phyloP scores from a whole-genome alignment of 805 yeast species.

The Lipomyces chichibuensis region DNA sequence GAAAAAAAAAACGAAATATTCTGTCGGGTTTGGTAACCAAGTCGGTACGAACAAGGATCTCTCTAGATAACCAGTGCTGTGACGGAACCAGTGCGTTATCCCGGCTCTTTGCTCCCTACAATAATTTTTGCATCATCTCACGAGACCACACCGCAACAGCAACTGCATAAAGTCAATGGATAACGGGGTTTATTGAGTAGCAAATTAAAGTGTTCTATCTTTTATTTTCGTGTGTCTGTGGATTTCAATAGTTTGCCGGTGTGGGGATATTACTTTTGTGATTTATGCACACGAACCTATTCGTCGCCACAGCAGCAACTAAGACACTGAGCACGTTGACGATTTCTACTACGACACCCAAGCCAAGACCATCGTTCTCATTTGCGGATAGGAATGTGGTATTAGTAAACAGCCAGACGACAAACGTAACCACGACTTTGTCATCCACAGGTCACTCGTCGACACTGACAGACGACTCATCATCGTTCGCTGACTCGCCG shows the following conservation, averaged over 20 bases:
- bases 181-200: neutral
- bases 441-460: neutral
- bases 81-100: too few species aligned
- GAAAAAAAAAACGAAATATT: too few species aligned
- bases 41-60: too few species aligned
- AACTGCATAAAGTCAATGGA: neutral
- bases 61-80: too few species aligned
- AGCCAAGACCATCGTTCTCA: neutral
- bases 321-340: neutral
- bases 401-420: neutral
- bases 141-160: too few species aligned
- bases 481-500: neutral
- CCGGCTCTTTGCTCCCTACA: too few species aligned
- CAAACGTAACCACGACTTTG: neutral
- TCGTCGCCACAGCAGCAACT: neutral
- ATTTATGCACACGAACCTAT: neutral
- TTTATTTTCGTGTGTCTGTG: neutral
- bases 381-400: constrained; percentile 1
- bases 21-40: too few species aligned
- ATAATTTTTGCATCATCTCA: too few species aligned
- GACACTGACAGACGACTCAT: neutral
- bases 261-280: neutral
- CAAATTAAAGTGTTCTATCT: neutral
- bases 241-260: neutral
- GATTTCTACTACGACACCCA: neutral